phyloP scores from a whole-genome alignment of 31 red algal genomes.

The Odonthalia washingtoniensis region DNA sequence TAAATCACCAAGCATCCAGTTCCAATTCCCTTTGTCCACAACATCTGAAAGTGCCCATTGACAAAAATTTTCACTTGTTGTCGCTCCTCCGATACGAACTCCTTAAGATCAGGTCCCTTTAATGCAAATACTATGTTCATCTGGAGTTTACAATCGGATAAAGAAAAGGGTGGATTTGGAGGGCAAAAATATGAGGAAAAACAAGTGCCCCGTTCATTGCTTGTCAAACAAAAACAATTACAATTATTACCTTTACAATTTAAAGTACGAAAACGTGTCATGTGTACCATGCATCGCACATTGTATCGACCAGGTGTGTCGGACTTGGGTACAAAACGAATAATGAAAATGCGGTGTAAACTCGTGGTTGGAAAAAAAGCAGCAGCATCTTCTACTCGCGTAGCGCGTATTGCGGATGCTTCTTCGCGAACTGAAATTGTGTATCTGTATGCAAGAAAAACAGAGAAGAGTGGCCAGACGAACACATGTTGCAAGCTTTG shows the following conservation, averaged over 20 bases:
- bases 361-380: constrained; percentile 1
- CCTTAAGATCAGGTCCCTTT: no score
- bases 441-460: constrained; percentile 19
- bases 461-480: constrained; percentile 38
- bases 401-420: not conserved
- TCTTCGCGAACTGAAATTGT: not conserved
- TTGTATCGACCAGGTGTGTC: constrained; percentile 41
- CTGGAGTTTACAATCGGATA: no score
- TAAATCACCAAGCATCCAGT: constrained; percentile 8
- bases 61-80: constrained; percentile 14
- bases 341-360: constrained; percentile 10
- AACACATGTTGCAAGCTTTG: constrained; percentile 35
- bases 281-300: constrained; percentile 38
- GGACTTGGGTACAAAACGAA: constrained; percentile 23
- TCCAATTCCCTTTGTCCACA: not conserved
- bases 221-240: no score
- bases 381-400: not conserved
- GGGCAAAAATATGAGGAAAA: no score
- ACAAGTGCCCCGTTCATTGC: constrained; percentile 50
- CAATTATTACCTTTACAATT: constrained; percentile 56
- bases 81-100: constrained; percentile 8
- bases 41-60: constrained; percentile 24
- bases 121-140: no score
- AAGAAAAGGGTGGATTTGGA: no score
- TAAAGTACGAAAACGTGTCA: constrained; percentile 60